Evolutionary conservation across 495 filamentous ascomycete species (phyloP).

Genomic region (Achaetomiella virescens): DNA sequence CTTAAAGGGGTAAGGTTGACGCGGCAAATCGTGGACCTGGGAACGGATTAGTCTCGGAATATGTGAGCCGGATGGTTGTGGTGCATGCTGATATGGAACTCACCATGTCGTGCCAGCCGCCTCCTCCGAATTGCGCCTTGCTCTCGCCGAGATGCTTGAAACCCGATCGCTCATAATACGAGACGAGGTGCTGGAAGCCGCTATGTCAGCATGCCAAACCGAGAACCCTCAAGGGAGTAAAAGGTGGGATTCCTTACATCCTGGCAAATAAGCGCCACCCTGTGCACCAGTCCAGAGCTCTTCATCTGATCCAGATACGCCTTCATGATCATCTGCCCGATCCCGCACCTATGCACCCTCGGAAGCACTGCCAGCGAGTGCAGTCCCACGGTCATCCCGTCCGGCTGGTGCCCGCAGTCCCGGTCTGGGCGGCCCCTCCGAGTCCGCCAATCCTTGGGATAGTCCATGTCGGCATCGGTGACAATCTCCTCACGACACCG

Average conservation of each 20-base stretch:
- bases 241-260: conserved; percentile 47
- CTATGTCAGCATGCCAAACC: not conserved
- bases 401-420: conserved; percentile 56
- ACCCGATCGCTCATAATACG: conserved; percentile 71
- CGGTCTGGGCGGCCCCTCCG: conserved; percentile 21
- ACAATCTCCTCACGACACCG: conserved; percentile 54
- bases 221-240: not conserved
- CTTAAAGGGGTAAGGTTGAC: too few species aligned
- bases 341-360: conserved; percentile 62
- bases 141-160: conserved; percentile 67
- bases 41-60: not conserved
- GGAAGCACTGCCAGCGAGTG: conserved; percentile 79
- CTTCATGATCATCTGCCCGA: conserved; percentile 71
- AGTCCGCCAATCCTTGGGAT: conserved; percentile 58
- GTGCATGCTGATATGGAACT: conserved; percentile 1
- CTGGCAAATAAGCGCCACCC: conserved; percentile 72
- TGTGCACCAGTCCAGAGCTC: conserved; percentile 59
- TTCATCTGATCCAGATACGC: conserved; percentile 63
- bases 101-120: conserved; percentile 74
- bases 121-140: conserved; percentile 60
- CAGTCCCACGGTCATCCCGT: conserved; percentile 66
- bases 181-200: conserved; percentile 46
- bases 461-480: conserved; percentile 71
- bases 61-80: not conserved
- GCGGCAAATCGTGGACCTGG: conserved; percentile 7